Conservation (phyloP, 352 stramenopile genomes). For the Globisporangium alternatum region DNA sequence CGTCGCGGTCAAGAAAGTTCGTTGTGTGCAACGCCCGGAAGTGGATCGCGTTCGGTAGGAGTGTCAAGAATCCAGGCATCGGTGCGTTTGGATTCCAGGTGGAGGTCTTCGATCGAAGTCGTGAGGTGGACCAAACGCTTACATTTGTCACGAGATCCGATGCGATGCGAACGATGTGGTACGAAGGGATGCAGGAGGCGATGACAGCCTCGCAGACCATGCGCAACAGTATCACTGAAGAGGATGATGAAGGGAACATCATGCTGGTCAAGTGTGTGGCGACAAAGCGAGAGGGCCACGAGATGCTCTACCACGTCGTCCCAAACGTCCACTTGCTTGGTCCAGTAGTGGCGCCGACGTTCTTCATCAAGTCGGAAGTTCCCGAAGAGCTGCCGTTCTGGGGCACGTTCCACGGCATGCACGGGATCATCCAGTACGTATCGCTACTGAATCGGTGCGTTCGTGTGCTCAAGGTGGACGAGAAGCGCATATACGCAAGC, state of each 20-base stretch:
- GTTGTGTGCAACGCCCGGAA: constrained; percentile 72
- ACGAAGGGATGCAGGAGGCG: constrained; percentile 52
- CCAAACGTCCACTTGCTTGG: constrained; percentile 60
- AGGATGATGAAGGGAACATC: constrained; percentile 60
- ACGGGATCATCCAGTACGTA: constrained; percentile 67
- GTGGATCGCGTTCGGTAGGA: constrained; percentile 75
- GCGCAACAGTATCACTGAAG: constrained; percentile 52
- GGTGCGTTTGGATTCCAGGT: constrained; percentile 79
- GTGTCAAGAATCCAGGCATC: constrained; percentile 58
- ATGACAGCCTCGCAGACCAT: constrained; percentile 42
- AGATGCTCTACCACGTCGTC: constrained; percentile 46
- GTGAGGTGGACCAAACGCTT: constrained; percentile 69
- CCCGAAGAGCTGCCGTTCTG: constrained; percentile 79
- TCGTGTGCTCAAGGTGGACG: constrained; percentile 48
- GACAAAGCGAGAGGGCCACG: constrained; percentile 37
- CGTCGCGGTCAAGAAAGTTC: constrained; percentile 48
- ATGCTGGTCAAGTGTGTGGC: constrained; percentile 60
- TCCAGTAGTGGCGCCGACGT: constrained; percentile 55
- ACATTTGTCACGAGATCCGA: constrained; percentile 74
- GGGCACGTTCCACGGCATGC: constrained; percentile 63
- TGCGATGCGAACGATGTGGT: constrained; percentile 50
- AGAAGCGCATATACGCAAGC: constrained; percentile 66
- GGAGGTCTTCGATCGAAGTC: constrained; percentile 69
- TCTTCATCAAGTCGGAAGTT: constrained; percentile 76
- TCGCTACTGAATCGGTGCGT: constrained; percentile 68